Conservation (phyloP, 2,329 filamentous ascomycete species). For the Annulohypoxylon truncatum region DNA sequence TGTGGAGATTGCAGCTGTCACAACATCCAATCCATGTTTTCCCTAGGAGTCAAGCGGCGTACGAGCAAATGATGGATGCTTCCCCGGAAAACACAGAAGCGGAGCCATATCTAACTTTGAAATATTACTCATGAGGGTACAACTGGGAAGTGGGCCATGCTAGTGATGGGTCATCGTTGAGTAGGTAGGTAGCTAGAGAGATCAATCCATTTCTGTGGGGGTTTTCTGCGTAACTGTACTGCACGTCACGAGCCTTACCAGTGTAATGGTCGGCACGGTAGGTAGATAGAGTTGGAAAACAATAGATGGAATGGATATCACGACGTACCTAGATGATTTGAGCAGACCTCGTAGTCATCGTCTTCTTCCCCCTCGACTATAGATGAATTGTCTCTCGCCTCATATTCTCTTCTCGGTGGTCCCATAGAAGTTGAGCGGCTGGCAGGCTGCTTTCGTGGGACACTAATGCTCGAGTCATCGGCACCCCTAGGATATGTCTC, state of each 20-base stretch:
- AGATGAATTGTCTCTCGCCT: slow-evolving; percentile 7
- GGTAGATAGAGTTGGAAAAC: slow-evolving; percentile 22
- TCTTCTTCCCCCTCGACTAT: slow-evolving; percentile 5
- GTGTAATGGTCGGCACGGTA: slow-evolving; percentile 27
- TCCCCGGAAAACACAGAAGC: slow-evolving; percentile 53
- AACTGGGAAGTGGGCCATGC: slow-evolving; percentile 23
- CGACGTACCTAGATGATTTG: slow-evolving; percentile 28
- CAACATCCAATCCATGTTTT: slow-evolving; percentile 52
- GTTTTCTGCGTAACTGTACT: slow-evolving; percentile 19
- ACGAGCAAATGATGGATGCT: slow-evolving; percentile 54
- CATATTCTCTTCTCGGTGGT: neutral
- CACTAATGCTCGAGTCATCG: slow-evolving; percentile 55
- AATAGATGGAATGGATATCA: slow-evolving; percentile 29
- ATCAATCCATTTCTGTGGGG: slow-evolving; percentile 34
- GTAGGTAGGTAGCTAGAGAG: slow-evolving; percentile 4
- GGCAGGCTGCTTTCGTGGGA: slow-evolving; percentile 39
- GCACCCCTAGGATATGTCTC: slow-evolving; percentile 49
- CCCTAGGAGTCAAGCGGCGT: slow-evolving; percentile 53
- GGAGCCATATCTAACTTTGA: slow-evolving; percentile 43
- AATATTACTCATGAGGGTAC: slow-evolving; percentile 30
- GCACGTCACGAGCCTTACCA: slow-evolving; percentile 23
- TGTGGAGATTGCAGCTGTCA: slow-evolving; percentile 56
- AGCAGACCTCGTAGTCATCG: slow-evolving; percentile 3
- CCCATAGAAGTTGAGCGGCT: slow-evolving; percentile 27
- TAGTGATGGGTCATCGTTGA: slow-evolving; percentile 6